Conservation (phyloP, 1,284 basidiomycete genomes). For the Xerocomus amazonicus region DNA sequence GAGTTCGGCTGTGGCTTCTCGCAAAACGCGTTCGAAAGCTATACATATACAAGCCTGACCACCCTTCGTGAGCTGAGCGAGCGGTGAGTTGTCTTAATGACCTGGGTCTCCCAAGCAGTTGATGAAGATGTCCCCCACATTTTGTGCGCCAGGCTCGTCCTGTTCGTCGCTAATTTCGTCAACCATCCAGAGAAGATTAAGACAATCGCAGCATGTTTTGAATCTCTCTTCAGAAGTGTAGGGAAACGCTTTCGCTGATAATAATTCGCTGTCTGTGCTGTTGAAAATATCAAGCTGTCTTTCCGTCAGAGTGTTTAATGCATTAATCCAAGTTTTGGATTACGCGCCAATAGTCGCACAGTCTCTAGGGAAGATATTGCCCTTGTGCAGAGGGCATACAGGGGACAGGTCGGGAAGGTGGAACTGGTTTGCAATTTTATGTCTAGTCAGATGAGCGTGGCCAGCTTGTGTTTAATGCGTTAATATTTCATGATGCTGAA, state of each 20-base stretch:
- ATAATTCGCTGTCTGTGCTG: conserved; percentile 56
- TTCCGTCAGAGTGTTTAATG: conserved; percentile 56
- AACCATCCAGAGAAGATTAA: conserved; percentile 64
- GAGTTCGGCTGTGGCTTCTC: conserved; percentile 42
- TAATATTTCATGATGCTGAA: conserved; percentile 1
- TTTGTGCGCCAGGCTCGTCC: conserved; percentile 49
- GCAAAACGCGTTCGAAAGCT: conserved; percentile 54
- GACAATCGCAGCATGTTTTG: conserved; percentile 59
- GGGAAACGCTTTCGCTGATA: conserved; percentile 60
- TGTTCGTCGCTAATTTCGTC: conserved; percentile 72
- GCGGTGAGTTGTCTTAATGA: conserved; percentile 52
- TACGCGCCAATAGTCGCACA: conserved; percentile 35
- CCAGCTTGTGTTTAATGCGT: conserved; percentile 1
- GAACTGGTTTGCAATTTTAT: conserved; percentile 15
- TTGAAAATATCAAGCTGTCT: conserved; percentile 59
- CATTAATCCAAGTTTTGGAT: conserved; percentile 61
- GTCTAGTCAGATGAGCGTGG: conserved; percentile 6
- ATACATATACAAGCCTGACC: too few relatives aligned
- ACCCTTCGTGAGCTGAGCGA: conserved; percentile 60
- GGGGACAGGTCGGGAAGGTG: conserved; percentile 12
- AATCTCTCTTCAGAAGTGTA: conserved; percentile 58
- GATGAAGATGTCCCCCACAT: conserved; percentile 51
- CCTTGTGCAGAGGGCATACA: conserved; percentile 6
- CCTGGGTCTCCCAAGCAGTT: conserved; percentile 49
- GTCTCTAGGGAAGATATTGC: conserved; percentile 4